phyloP scores from a whole-genome alignment of 495 filamentous ascomycete species.

The Penicillium bovifimosum region DNA sequence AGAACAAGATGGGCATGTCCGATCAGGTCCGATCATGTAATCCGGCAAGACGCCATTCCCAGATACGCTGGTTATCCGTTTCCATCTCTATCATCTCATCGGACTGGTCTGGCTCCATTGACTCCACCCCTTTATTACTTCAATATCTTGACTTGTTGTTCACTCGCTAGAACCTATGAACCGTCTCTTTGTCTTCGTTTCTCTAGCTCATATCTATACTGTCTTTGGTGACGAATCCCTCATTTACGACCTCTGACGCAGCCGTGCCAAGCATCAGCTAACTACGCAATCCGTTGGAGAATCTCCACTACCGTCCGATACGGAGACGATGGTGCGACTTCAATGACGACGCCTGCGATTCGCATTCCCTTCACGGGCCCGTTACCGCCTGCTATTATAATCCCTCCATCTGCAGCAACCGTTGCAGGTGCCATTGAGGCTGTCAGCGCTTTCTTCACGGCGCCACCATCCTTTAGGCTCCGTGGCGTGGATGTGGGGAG shows the following conservation, averaged over 20 bases:
- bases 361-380: slow-evolving; percentile 87
- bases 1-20: neutral
- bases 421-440: slow-evolving; percentile 69
- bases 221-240: neutral
- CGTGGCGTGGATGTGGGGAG: slow-evolving; percentile 44
- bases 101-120: neutral
- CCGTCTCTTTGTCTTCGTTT: neutral
- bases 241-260: neutral
- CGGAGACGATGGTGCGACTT: slow-evolving; percentile 24
- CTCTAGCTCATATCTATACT: neutral
- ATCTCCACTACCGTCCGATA: slow-evolving; percentile 1
- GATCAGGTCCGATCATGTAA: slow-evolving; percentile 26
- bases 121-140: neutral
- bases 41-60: slow-evolving; percentile 19
- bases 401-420: slow-evolving; percentile 64
- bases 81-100: neutral
- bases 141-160: neutral
- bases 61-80: slow-evolving; percentile 18
- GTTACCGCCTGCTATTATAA: slow-evolving; percentile 70
- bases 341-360: slow-evolving; percentile 65
- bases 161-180: neutral
- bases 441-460: slow-evolving; percentile 64
- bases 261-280: slow-evolving; percentile 3
- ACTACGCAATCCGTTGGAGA: slow-evolving; percentile 7
- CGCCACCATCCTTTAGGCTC: slow-evolving; percentile 44